phyloP scores from a whole-genome alignment of 2,329 filamentous ascomycete genomes.

The Beauveria brongniartii region DNA sequence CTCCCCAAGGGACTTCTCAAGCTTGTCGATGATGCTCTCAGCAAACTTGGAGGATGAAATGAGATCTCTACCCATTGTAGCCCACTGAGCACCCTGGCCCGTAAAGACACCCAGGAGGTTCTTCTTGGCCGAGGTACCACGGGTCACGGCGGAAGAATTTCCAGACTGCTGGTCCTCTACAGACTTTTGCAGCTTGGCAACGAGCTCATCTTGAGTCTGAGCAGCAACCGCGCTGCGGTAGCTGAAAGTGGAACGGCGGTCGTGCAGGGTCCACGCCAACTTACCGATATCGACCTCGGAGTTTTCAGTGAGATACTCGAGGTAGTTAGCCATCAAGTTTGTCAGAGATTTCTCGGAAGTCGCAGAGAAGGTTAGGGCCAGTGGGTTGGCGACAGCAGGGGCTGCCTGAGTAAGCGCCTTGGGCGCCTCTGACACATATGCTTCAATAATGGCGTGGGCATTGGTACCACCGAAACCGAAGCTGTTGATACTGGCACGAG shows the following conservation, averaged over 20 bases:
- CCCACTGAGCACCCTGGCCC: conserved; percentile 27
- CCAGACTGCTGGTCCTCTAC: conserved; percentile 15
- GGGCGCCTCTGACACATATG: conserved; percentile 22
- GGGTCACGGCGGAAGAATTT: conserved; percentile 1
- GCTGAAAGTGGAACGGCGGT: conserved; percentile 13
- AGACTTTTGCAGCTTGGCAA: conserved; percentile 9
- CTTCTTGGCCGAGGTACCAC: conserved; percentile 9
- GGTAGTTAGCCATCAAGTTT: conserved; percentile 5
- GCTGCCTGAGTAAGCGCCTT: conserved; percentile 22
- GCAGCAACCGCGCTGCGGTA: conserved; percentile 14
- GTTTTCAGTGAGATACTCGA: conserved; percentile 9
- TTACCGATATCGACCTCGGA: conserved; percentile 12
- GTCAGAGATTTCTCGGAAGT: conserved; percentile 11
- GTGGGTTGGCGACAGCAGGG: conserved; percentile 1
- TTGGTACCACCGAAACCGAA: conserved; percentile 37
- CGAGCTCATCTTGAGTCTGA: conserved; percentile 10
- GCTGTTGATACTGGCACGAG: conserved; percentile 30
- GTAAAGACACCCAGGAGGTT: conserved; percentile 20
- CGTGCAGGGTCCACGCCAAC: conserved; percentile 15
- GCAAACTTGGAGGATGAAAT: conserved; percentile 12
- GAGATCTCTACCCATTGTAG: conserved; percentile 25
- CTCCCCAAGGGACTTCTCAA: conserved; percentile 17
- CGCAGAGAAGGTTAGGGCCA: conserved; percentile 10
- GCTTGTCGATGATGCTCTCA: conserved; percentile 12
- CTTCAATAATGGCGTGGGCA: conserved; percentile 24